Evolutionary conservation across 2,329 filamentous ascomycete species (phyloP).

Genomic region (Penicillium hesseltinei): DNA sequence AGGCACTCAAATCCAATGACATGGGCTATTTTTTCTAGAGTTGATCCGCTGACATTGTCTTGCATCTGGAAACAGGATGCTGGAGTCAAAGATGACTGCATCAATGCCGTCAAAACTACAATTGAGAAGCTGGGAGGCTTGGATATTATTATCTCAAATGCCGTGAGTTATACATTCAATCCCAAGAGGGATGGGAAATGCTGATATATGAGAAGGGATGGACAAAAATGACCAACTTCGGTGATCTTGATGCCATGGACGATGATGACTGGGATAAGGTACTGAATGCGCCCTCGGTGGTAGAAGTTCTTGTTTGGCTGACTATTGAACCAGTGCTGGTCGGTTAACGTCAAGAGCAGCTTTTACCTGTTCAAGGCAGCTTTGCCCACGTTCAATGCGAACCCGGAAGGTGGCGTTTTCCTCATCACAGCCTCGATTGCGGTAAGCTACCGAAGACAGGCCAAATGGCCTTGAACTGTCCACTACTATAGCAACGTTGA

Average conservation of each 20-base stretch:
- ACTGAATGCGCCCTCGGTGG: neutral
- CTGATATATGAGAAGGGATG: constrained; percentile 49
- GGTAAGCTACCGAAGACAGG: constrained; percentile 34
- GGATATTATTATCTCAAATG: constrained; percentile 77
- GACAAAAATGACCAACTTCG: constrained; percentile 59
- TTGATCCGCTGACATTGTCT: constrained; percentile 8
- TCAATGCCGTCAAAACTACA: constrained; percentile 58
- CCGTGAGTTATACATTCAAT: constrained; percentile 43
- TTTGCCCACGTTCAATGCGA: constrained; percentile 58
- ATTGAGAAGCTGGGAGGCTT: constrained; percentile 63
- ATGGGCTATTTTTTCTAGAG: neutral
- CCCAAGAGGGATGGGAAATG: neutral
- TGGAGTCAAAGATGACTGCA: constrained; percentile 58
- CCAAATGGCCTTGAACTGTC: constrained; percentile 16
- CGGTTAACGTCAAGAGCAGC: constrained; percentile 60
- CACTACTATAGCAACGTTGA: neutral
- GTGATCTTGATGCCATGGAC: constrained; percentile 56
- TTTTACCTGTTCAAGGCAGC: constrained; percentile 57
- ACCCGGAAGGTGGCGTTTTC: constrained; percentile 62
- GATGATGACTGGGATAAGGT: constrained; percentile 65
- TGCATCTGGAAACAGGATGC: constrained; percentile 52
- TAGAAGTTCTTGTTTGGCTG: neutral
- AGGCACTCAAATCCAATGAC: constrained; percentile 20
- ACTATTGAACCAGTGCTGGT: constrained; percentile 51
- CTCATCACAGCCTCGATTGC: constrained; percentile 64